Percentiles rank a stretch among this genome's conserved stretches.
Conservation (phyloP, 768 basidiomycete species). For the Russula ochroleuca region DNA sequence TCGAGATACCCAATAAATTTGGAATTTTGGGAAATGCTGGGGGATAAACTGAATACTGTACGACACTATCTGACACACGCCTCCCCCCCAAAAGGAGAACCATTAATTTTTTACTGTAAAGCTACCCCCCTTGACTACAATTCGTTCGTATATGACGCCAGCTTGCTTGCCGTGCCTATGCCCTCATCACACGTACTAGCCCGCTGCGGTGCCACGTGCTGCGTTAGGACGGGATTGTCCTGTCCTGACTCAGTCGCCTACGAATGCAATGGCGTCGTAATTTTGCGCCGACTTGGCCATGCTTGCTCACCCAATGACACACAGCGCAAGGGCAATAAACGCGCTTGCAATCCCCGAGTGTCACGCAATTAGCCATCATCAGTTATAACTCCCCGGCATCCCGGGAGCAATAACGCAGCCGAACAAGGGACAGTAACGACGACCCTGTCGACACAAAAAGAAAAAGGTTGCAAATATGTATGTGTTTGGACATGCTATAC, state of each 20-base stretch:
- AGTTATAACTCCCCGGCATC: neutral
- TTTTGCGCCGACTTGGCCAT: neutral
- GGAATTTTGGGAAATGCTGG: neutral
- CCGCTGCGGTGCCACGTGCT: neutral
- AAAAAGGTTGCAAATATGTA: too few species aligned
- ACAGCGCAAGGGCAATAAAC: neutral
- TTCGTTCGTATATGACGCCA: neutral
- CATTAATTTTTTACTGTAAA: neutral
- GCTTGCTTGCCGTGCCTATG: conserved; percentile 11
- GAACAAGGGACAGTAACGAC: neutral
- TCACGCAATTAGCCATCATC: neutral
- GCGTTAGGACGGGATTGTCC: neutral
- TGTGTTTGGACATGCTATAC: too few species aligned
- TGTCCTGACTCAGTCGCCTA: conserved; percentile 9
- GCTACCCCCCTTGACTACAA: neutral
- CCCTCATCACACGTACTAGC: conserved; percentile 17
- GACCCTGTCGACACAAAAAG: neutral
- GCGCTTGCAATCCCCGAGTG: neutral
- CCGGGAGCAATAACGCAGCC: neutral
- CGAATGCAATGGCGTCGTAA: neutral
- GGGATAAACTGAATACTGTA: too few species aligned
- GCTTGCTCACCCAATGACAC: neutral
- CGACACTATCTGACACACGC: neutral
- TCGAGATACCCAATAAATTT: neutral
- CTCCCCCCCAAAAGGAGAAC: neutral